A percentile compares a stretch with the other conserved stretches of the same genome.
Evolutionary conservation across 2,329 filamentous ascomycete species (phyloP).

Genomic region (Podosphaera leucotricha): DNA sequence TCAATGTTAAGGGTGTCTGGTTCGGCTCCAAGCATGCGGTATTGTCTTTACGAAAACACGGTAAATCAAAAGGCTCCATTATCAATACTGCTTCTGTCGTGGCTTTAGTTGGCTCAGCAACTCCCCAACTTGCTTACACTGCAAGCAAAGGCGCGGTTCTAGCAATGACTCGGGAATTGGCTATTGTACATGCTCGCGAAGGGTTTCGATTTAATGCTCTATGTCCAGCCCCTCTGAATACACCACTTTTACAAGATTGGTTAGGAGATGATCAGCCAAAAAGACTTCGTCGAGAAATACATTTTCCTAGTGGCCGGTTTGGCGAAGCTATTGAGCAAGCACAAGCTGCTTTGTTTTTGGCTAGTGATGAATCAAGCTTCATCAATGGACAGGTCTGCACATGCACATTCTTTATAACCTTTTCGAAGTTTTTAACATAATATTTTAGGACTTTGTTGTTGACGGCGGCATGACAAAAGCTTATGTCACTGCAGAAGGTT

Average conservation of each 20-base stretch:
- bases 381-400: slow-evolving; percentile 38
- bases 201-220: slow-evolving; percentile 54
- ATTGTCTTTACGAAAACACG: slow-evolving; percentile 38
- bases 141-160: slow-evolving; percentile 55
- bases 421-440: neutral
- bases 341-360: slow-evolving; percentile 48
- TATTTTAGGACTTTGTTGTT: slow-evolving; percentile 58
- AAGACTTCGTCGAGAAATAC: slow-evolving; percentile 45
- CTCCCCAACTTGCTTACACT: slow-evolving; percentile 52
- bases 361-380: slow-evolving; percentile 52
- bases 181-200: slow-evolving; percentile 51
- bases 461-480: slow-evolving; percentile 92
- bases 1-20: slow-evolving; percentile 64
- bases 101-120: slow-evolving; percentile 46
- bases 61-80: slow-evolving; percentile 42
- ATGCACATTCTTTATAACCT: neutral
- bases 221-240: slow-evolving; percentile 54
- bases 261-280: slow-evolving; percentile 48
- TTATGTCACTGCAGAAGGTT: slow-evolving; percentile 49
- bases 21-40: slow-evolving; percentile 54
- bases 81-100: slow-evolving; percentile 57
- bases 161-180: slow-evolving; percentile 49
- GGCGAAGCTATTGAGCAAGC: slow-evolving; percentile 61
- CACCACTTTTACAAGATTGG: slow-evolving; percentile 54
- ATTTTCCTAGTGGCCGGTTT: slow-evolving; percentile 53